Conservation (phyloP, 345 rosid genomes). For the Boechera retrofracta region DNA sequence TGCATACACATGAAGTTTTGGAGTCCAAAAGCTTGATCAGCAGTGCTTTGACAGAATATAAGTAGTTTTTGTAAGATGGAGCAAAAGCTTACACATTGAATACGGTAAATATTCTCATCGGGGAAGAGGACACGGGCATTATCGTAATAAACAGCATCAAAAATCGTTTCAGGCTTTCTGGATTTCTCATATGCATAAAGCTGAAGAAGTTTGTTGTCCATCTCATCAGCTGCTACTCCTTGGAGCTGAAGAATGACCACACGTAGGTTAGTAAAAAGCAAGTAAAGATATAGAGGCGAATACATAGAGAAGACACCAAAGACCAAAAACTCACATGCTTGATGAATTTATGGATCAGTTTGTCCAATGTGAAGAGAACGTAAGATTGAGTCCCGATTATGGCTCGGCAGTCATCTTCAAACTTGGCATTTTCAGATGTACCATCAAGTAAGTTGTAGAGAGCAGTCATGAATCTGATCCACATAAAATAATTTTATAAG, state of each 20-base stretch:
- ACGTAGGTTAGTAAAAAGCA: neutral
- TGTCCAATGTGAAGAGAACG: constrained; percentile 86
- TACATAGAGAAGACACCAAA: neutral
- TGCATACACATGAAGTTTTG: constrained; percentile 44
- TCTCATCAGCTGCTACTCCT: constrained; percentile 76
- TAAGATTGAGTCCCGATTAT: constrained; percentile 92
- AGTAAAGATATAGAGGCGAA: neutral
- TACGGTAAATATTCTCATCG: constrained; percentile 80
- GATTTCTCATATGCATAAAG: constrained; percentile 79
- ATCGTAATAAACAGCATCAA: constrained; percentile 75
- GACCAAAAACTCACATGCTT: constrained; percentile 61
- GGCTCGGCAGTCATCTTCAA: constrained; percentile 95
- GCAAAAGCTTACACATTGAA: constrained; percentile 78
- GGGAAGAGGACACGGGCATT: constrained; percentile 78
- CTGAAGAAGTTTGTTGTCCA: constrained; percentile 86
- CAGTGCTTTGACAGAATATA: constrained; percentile 2
- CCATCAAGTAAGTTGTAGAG: constrained; percentile 89
- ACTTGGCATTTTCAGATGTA: constrained; percentile 81
- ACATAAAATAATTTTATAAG: neutral
- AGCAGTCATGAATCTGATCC: constrained; percentile 76
- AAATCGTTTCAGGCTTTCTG: constrained; percentile 62
- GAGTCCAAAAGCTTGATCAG: constrained; percentile 15
- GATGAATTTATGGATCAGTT: constrained; percentile 79
- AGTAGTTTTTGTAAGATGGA: constrained; percentile 1
- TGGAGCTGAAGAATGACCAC: constrained; percentile 65